These are phyloP conservation scores for Leccinum fuscescens DNA, from an alignment of 1,284 basidiomycete species.

Conservation along the genomic window DNA sequence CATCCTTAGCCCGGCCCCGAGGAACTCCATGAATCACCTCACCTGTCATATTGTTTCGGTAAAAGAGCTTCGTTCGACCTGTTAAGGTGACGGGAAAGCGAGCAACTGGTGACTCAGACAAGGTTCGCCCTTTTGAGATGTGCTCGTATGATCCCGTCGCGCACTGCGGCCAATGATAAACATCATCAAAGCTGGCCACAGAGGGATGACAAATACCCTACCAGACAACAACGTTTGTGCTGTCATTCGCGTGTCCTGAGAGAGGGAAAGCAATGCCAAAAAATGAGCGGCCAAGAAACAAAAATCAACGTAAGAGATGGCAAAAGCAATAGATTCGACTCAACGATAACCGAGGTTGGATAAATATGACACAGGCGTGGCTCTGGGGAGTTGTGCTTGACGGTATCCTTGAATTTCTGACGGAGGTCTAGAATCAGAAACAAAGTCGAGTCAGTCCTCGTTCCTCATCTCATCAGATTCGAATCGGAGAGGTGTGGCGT, in stretches of 20 bases:
- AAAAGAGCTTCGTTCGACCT: neutral
- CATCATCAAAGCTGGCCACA: neutral
- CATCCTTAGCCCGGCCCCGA: too few species aligned
- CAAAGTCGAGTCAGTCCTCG: neutral
- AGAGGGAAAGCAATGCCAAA: neutral
- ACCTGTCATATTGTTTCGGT: neutral
- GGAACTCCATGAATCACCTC: conserved; percentile 1
- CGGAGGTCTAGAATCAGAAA: conserved; percentile 35
- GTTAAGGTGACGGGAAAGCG: neutral
- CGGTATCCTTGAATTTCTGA: conserved; percentile 58
- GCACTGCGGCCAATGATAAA: conserved; percentile 36
- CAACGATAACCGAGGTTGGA: conserved; percentile 59
- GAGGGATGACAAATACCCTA: conserved; percentile 14
- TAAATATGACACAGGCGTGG: conserved; percentile 54
- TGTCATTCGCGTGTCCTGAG: conserved; percentile 45
- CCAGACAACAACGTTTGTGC: conserved; percentile 38
- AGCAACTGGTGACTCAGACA: conserved; percentile 25
- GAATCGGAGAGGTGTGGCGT: neutral
- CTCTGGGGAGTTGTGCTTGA: conserved; percentile 47
- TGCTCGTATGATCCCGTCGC: conserved; percentile 55
- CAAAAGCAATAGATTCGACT: conserved; percentile 25
- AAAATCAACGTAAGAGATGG: conserved; percentile 3
- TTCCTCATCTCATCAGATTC: neutral
- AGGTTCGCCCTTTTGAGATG: conserved; percentile 49
- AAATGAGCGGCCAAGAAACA: neutral